A percentile compares a stretch with the other conserved stretches of the same genome.
phyloP scores from a whole-genome alignment of 2,329 filamentous ascomycete genomes.

The Hymenoscyphus fraxineus region DNA sequence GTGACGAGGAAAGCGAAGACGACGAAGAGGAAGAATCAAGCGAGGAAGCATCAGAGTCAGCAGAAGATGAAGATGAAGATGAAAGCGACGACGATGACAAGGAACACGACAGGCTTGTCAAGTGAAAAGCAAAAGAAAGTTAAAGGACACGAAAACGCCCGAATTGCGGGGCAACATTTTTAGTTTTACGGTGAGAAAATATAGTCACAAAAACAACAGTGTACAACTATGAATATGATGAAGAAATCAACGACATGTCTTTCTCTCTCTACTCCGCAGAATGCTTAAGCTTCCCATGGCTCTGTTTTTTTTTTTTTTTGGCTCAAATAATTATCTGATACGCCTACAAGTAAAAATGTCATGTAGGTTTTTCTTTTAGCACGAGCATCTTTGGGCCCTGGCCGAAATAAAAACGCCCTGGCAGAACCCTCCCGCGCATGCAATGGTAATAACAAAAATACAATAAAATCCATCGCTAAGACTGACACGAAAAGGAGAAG shows the following conservation, averaged over 20 bases:
- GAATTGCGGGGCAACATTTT: conserved; percentile 22
- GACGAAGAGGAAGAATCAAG: conserved; percentile 43
- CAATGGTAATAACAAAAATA: conserved; percentile 16
- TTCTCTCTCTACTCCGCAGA: conserved; percentile 6
- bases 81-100: conserved; percentile 28
- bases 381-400: not conserved
- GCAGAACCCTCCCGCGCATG: conserved; percentile 5
- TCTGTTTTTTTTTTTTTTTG: conserved; percentile 16
- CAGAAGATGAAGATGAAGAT: conserved; percentile 27
- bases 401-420: not conserved
- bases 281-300: conserved; percentile 22
- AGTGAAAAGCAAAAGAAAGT: conserved; percentile 22
- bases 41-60: conserved; percentile 36
- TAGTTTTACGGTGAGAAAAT: conserved; percentile 7
- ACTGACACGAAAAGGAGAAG: not conserved
- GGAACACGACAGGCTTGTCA: conserved; percentile 35
- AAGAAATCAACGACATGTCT: conserved; percentile 28
- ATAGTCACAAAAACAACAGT: conserved; percentile 24
- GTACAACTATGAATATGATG: conserved; percentile 12
- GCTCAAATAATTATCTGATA: conserved; percentile 25
- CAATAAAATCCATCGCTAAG: not conserved
- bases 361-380: not conserved
- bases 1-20: conserved; percentile 37
- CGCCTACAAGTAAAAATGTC: conserved; percentile 14
- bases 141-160: not conserved